Base-by-base conservation (phyloP, 2,329 filamentous ascomycete species). In the Colletotrichum lentis region DNA sequence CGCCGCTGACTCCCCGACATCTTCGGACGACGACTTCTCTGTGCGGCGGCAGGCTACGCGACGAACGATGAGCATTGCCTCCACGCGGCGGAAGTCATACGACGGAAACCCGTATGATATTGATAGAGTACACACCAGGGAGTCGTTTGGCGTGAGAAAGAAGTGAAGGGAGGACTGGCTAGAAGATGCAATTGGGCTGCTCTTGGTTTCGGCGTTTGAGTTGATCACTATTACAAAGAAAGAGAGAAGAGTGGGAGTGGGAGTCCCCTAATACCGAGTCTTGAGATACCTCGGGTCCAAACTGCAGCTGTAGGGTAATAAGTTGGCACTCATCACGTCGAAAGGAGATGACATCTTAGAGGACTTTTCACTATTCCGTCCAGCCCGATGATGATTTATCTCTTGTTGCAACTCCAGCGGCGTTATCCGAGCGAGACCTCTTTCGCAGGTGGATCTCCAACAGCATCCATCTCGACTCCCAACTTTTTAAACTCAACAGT, bases 71-170 rank as follows among this genome's bases (percentile, higher is more conserved):
- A 64, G 47, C 12, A 7, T 24, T 22, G 20, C 35, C 4, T 61
- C 62, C 7, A 14, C 35, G 3, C 37, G 47, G 22, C 62, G 47
- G 11, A 53, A 64, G 35, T 60, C 62, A 27, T 54, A 61, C 22
- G 39, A 64, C 14, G 47, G 62, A 4, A 53, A 41, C 37, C 56
- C 62, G 5, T 64, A 47, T 20, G 47, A 54, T 11, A 60, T 54
- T 47, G 62, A 61, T 27, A 47, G 56, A 22, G 62, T 46, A 24
- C 20, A 54, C 12, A 53, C 62, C 0, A 46, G 62, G 14, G 22
- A 61, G 20, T 44, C 47, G 5, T 61, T 61, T 39, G 37, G 44
- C 3, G 22, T 14, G 14, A 47, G 22, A 7, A 8, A 22, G 7
- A 58, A 58, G 22, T 47, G 12, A 58, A 22, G 12, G 27, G 27